Conservation (phyloP, 2,329 filamentous ascomycete species). For the Penicillium vulpinum region DNA sequence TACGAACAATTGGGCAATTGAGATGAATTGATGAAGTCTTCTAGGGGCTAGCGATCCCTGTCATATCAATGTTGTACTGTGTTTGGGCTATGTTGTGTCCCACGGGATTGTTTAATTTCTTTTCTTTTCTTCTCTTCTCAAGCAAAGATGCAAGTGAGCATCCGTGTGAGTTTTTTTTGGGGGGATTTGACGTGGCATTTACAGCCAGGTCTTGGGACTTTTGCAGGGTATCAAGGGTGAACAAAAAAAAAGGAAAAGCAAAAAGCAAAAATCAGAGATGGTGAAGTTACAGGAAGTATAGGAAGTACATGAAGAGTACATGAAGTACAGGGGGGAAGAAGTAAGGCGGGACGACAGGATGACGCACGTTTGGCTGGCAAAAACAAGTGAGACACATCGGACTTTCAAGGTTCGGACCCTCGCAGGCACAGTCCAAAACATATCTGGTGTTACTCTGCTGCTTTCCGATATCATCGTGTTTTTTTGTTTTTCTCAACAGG, state of each 20-base stretch:
- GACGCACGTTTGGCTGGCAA: slow-evolving; percentile 29
- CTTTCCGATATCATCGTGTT: slow-evolving; percentile 17
- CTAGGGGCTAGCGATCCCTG: slow-evolving; percentile 1
- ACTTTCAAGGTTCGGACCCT: slow-evolving; percentile 22
- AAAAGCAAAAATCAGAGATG: background rate
- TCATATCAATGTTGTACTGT: slow-evolving; percentile 1
- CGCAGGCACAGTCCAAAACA: slow-evolving; percentile 19
- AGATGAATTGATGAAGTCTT: background rate
- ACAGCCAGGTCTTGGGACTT: background rate
- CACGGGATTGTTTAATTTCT: background rate
- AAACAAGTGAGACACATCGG: slow-evolving; percentile 25
- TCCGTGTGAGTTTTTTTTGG: too few relatives aligned
- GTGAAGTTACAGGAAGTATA: too few relatives aligned
- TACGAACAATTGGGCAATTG: background rate
- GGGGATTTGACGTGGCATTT: slow-evolving; percentile 7
- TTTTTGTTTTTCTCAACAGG: too few relatives aligned
- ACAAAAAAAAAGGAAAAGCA: background rate
- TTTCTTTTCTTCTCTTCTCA: background rate
- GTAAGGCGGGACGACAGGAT: slow-evolving; percentile 29
- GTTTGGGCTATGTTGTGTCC: background rate
- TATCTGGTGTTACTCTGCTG: slow-evolving; percentile 26
- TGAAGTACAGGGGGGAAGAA: too few relatives aligned
- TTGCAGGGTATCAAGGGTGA: too few relatives aligned
- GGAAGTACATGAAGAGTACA: too few relatives aligned
- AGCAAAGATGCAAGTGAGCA: background rate